Base-by-base conservation (phyloP, 2,329 filamentous ascomycete genomes). In the Colletotrichum orbiculare region DNA sequence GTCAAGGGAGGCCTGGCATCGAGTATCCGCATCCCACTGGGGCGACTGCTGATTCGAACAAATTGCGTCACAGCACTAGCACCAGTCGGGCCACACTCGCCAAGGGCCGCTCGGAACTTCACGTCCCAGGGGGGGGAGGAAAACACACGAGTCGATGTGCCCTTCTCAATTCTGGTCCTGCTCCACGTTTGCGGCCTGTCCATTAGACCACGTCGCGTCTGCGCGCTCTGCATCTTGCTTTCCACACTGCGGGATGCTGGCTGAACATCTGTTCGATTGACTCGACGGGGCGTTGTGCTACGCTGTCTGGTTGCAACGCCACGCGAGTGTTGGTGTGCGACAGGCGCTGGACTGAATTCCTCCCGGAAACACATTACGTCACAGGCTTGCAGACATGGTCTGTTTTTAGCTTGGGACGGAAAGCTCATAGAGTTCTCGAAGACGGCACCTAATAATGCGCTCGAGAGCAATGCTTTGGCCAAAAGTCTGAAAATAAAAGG, bases 41-140 rank as follows among this genome's bases (percentile, higher is more conserved):
- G 37, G 45, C 58, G 58, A 59, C 46, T 67, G 48, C 42, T 43
- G 15, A 45, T 54, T 55, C 41, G 42, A 56, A 67, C 53, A 63
- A 58, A 68, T 67, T 67, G 66, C 63, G 58, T 68, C 66, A 68
- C 63, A 60, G 46, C 58, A 54, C 63, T 62, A 58, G 57, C 11
- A 60, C 62, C 12, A 42, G 52, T 60, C 43, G 38, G 33, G 60
- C 46, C 42, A 64, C 59, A 8, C 52, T 54, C 38, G 39, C 38
- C 15, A 50, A 60, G 10, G 17, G 34, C 8, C 11, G 33, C 35
- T 46, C 35, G 41, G 55, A 17, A n/a, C 9, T 11, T 45, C 39
- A 50, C 17, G 25, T 25, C 25, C 35, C 37, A 58, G 11, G 35
- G 46, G 35, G 46, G n/a, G 13, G n/a, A 43, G 9, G 13, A 37